These are phyloP conservation scores for Aspergillus vadensis DNA, from an alignment of 2,329 filamentous ascomycete species.

Conservation along the genomic window DNA sequence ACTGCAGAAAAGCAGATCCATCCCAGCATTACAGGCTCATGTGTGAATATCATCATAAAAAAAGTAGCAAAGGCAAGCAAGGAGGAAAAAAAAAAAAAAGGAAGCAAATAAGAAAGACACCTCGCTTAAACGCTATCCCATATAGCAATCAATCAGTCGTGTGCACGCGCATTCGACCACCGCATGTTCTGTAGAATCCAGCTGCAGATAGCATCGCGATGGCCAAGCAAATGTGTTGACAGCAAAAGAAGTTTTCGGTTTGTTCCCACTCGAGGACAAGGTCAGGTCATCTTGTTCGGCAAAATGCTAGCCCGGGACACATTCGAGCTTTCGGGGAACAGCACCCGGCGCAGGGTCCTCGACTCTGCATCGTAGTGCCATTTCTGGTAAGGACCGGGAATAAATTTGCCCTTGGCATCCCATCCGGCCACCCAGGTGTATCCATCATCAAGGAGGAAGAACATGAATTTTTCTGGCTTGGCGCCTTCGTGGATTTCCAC, in stretches of 20 bases:
- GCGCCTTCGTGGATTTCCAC: conserved; percentile 43
- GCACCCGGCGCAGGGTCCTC: conserved; percentile 36
- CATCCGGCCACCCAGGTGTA: conserved; percentile 54
- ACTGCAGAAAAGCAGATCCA: conserved; percentile 1
- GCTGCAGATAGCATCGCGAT: conserved; percentile 16
- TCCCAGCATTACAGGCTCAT: conserved; percentile 10
- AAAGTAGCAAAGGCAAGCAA: not conserved
- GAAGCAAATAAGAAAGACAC: not conserved
- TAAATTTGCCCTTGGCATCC: conserved; percentile 53
- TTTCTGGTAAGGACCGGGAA: conserved; percentile 53
- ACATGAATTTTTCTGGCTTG: conserved; percentile 44
- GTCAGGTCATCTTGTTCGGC: conserved; percentile 31
- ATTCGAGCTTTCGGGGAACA: conserved; percentile 37
- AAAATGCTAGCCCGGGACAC: conserved; percentile 41
- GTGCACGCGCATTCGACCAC: not conserved
- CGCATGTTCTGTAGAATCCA: conserved; percentile 11
- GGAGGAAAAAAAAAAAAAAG: conserved; percentile 1
- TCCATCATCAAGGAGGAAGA: conserved; percentile 54
- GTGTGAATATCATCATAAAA: conserved; percentile 5
- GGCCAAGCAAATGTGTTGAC: not conserved
- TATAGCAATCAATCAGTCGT: conserved; percentile 7
- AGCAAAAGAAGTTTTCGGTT: not conserved
- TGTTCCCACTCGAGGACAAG: no score
- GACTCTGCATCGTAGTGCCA: conserved; percentile 50
- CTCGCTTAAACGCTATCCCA: conserved; percentile 5